Conservation (phyloP, 2,329 filamentous ascomycete genomes). For the Neonectria coccinea region DNA sequence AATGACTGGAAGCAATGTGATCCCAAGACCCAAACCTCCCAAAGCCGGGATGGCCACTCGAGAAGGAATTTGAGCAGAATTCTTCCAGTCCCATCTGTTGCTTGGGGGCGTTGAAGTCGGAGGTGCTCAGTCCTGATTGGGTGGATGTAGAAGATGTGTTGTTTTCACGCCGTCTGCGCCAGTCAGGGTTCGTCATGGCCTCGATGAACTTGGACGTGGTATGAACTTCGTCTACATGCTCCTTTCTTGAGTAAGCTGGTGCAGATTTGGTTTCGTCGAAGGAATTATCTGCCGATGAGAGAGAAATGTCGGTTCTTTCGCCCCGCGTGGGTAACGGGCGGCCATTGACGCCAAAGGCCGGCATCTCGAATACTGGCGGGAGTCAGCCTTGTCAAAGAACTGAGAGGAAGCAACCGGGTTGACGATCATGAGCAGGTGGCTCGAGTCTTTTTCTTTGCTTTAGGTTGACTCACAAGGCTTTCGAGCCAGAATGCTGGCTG, state of each 20-base stretch:
- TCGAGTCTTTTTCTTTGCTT: not conserved
- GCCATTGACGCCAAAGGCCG: constrained; percentile 14
- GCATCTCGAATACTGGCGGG: constrained; percentile 22
- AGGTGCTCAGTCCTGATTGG: constrained; percentile 15
- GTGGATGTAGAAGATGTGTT: constrained; percentile 21
- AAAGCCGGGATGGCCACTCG: not conserved
- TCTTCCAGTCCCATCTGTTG: not conserved
- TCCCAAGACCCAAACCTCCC: constrained; percentile 13
- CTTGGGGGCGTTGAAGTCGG: not conserved
- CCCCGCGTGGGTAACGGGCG: constrained; percentile 21
- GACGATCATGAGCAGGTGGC: not conserved
- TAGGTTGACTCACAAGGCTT: not conserved
- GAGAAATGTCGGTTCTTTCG: constrained; percentile 18
- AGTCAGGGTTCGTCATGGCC: constrained; percentile 53
- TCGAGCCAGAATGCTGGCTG: not conserved
- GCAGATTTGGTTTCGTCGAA: constrained; percentile 28
- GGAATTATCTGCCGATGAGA: constrained; percentile 24
- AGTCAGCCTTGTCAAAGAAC: not conserved
- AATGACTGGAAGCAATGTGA: constrained; percentile 13
- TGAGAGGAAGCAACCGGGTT: not conserved
- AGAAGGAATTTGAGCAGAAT: not conserved
- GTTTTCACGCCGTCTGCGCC: constrained; percentile 46
- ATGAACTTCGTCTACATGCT: constrained; percentile 36
- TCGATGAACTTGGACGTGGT: constrained; percentile 43
- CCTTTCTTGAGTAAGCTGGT: constrained; percentile 17